Evolutionary conservation across 805 yeast genomes (phyloP).

Genomic region (Scheffersomyces spartinae): DNA sequence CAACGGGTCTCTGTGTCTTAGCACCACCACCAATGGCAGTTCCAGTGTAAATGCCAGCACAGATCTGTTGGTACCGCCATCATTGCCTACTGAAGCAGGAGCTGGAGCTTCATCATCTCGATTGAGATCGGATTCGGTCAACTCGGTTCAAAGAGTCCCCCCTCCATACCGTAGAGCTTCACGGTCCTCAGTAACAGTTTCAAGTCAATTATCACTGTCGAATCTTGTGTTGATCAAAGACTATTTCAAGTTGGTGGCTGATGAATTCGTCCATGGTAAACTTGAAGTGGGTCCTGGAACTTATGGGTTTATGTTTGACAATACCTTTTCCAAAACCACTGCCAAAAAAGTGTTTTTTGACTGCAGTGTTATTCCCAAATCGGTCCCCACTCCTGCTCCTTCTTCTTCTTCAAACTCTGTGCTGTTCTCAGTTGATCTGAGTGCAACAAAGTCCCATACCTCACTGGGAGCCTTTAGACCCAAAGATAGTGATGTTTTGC

Average conservation of each 20-base stretch:
- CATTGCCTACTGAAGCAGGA: too few species aligned
- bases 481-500: conserved; percentile 60
- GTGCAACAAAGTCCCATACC: too few species aligned
- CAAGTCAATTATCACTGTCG: too few species aligned
- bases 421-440: too few species aligned
- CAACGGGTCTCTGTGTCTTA: not conserved
- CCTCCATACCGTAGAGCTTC: too few species aligned
- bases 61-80: too few species aligned
- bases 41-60: conserved; percentile 10
- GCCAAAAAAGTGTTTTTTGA: conserved; percentile 73
- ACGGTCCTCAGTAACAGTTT: too few species aligned
- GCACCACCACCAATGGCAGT: conserved; percentile 15
- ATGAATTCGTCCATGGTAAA: conserved; percentile 51
- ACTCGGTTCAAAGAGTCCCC: conserved; percentile 28
- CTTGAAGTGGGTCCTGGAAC: conserved; percentile 51
- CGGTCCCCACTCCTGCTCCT: conserved; percentile 21
- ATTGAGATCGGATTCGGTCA: conserved; percentile 17
- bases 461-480: conserved; percentile 27
- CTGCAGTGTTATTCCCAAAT: conserved; percentile 7
- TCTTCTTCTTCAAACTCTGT: conserved; percentile 8
- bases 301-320: conserved; percentile 85
- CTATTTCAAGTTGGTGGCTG: conserved; percentile 39
- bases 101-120: too few species aligned
- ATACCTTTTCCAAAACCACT: conserved; percentile 77
- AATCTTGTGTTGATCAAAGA: conserved; percentile 44